These are phyloP conservation scores for Xylaria sp. DNA, from an alignment of 2,329 filamentous ascomycete species.

Conservation along the genomic window DNA sequence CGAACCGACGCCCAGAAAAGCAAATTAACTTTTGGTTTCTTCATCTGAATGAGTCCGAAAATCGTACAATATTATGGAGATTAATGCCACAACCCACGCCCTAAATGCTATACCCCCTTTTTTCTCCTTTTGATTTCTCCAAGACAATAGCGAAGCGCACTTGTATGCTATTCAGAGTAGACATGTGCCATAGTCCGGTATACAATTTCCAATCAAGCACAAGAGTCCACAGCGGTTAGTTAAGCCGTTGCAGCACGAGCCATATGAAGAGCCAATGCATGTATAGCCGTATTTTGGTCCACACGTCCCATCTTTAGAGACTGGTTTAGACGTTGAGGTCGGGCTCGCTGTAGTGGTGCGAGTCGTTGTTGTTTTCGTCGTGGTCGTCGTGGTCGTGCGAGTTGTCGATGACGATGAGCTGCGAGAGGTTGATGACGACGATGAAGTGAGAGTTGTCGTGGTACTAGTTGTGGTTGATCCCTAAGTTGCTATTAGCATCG, in stretches of 20 bases:
- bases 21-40: slow-evolving; percentile 19
- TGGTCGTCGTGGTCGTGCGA: slow-evolving; percentile 38
- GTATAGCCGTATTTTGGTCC: slow-evolving; percentile 40
- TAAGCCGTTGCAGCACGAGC: slow-evolving; percentile 39
- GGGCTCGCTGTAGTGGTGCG: slow-evolving; percentile 36
- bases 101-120: neutral
- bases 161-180: slow-evolving; percentile 8
- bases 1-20: slow-evolving; percentile 8
- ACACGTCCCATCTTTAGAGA: slow-evolving; percentile 41
- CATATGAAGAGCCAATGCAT: slow-evolving; percentile 37
- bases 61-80: slow-evolving; percentile 13
- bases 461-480: slow-evolving; percentile 14
- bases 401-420: slow-evolving; percentile 36
- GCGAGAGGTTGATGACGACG: slow-evolving; percentile 3
- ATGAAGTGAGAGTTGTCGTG: slow-evolving; percentile 23
- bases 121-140: slow-evolving; percentile 7
- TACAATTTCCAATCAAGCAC: slow-evolving; percentile 40
- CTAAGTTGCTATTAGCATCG: slow-evolving; percentile 17
- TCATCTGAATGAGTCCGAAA: slow-evolving; percentile 1
- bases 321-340: slow-evolving; percentile 36
- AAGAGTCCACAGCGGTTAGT: slow-evolving; percentile 37
- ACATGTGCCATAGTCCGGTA: slow-evolving; percentile 38
- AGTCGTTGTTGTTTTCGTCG: slow-evolving; percentile 40
- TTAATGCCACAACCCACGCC: slow-evolving; percentile 15
- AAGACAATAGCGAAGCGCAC: neutral